Evolutionary conservation across 2,329 filamentous ascomycete species (phyloP).

Genomic region (Cladosporium sp.): DNA sequence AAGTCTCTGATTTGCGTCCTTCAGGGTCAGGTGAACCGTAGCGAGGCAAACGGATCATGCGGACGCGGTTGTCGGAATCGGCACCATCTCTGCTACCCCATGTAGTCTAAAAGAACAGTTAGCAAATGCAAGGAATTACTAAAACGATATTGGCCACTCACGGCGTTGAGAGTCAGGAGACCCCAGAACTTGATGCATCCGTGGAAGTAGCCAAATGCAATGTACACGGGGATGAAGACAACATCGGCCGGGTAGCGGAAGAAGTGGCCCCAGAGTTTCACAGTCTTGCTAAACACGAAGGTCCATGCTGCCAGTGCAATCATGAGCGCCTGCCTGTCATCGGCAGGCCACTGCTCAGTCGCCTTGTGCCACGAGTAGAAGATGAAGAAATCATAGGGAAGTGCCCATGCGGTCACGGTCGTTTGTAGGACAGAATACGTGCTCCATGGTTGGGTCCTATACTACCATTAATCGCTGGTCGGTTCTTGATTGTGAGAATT

Average conservation of each 20-base stretch:
- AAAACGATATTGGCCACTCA: constrained; percentile 49
- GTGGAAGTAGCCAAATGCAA: constrained; percentile 90
- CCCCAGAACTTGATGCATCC: constrained; percentile 90
- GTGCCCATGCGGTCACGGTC: constrained; percentile 85
- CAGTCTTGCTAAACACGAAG: constrained; percentile 77
- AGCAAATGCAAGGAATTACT: background rate
- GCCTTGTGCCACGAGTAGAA: constrained; percentile 69
- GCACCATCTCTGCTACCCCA: constrained; percentile 94
- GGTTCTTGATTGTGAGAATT: constrained; percentile 16
- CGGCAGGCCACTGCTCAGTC: constrained; percentile 48
- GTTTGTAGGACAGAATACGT: constrained; percentile 91
- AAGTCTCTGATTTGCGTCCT: constrained; percentile 36
- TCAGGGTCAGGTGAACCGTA: constrained; percentile 34
- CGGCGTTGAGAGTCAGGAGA: constrained; percentile 67
- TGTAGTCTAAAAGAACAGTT: constrained; percentile 67
- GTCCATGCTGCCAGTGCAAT: constrained; percentile 70
- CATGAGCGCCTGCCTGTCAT: constrained; percentile 49
- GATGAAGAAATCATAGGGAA: constrained; percentile 73
- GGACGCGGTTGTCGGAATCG: constrained; percentile 75
- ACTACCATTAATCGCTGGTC: background rate
- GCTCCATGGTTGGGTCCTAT: constrained; percentile 86
- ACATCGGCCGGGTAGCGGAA: constrained; percentile 80
- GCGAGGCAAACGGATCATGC: constrained; percentile 54
- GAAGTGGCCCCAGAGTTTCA: constrained; percentile 88
- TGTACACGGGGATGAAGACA: constrained; percentile 76